Evolutionary conservation across 352 stramenopile genomes (phyloP), one percentile per base, ranked within the genome.

Genomic region (Globisporangium alternatum): DNA sequence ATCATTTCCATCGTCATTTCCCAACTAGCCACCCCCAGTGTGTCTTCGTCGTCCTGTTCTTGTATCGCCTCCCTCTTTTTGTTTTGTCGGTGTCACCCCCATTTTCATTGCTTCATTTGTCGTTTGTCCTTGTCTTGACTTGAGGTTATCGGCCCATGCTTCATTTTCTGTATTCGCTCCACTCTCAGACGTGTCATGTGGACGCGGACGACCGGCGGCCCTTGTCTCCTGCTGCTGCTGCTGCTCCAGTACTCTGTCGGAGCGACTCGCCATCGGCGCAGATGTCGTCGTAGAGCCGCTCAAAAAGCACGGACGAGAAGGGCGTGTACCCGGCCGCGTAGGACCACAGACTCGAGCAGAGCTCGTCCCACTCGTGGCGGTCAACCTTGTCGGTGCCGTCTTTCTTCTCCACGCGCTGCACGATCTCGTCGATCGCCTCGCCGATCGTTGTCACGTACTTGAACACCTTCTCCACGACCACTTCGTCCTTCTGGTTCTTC

Each of bases 391-490:
- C 66, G 13, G 39, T 15, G 13, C 68, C 51, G 0, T 68, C 64
- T 22, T 71, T 58, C 49, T 88, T 62, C 52, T 58, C 60, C 25
- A 77, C 70, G n/a, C 79, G 70, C 48, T 65, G 64, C 48, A 96
- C 83, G 30, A 92, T 77, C n/a, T 75, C 67, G 74, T 96, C 87
- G 62, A 96, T 96, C 47, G 74, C 74, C 37, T 81, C 77, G 13
- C 87, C 87, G 53, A 95, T 95, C 39, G 81, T 89, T 54, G 76
- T 87, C 51, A 95, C 77, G 64, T 95, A 95, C 69, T 95, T 93
- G 70, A 76, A 83, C 65, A 95, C 80, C 69, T 95, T 95, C 57
- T 95, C 87, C 13, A 94, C 78, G 33, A 95, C 81, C 2, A 89
- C 86, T 73, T 91, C 81, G 47, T 95, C 83, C 43, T 85, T 88